Evolutionary conservation across 2,329 filamentous ascomycete species (phyloP), one percentile per base, ranked within the genome.

Genomic region (Exophiala sp.): DNA sequence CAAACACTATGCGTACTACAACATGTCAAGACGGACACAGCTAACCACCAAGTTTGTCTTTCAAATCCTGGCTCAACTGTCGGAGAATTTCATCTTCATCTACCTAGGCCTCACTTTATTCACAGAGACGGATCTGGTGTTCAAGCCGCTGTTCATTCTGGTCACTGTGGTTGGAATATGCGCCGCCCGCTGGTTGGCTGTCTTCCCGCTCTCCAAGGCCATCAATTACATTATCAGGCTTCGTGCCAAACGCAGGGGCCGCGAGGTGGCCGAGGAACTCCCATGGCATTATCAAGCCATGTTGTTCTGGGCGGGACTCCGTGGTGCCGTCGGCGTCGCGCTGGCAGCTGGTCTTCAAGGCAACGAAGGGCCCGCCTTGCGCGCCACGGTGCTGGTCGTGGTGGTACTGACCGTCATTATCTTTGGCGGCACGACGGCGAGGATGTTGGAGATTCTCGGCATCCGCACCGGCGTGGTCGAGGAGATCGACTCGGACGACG

Each of bases 11-110:
- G 93, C 93, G 56, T 98, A 98, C 72, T 96, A 97, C 77, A 98
- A 98, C 73, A 98, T 98, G 93, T 98, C 93, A 23, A 83, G 93
- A 42, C 84, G 93, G 55, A 97, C 93, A 1, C 93, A 98, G 67
- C 82, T 98, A 56, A 95, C 93, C 13, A 98, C 93, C 45, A 98
- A 98, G 68, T 98, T 95, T 70, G 79, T 96, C 50, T 98, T 98
- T 72, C 88, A 95, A 67, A 84, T 95, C 55, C 83, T 94, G 61
- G 88, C 93, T 2, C 93, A 98, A 68, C 72, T 98, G 39, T 95
- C 91, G 0, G 93, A 98, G 71, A 98, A 98, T 69, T 98, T 98
- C 66, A 98, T 98, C 69, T 98, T 98, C 73, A 98, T 98, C 68
- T 98, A 98, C 65, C 81, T 98, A 0, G 93, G 93, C 4, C 76